phyloP scores from a whole-genome alignment of 352 stramenopile genomes.

The Phytophthora constricta region DNA sequence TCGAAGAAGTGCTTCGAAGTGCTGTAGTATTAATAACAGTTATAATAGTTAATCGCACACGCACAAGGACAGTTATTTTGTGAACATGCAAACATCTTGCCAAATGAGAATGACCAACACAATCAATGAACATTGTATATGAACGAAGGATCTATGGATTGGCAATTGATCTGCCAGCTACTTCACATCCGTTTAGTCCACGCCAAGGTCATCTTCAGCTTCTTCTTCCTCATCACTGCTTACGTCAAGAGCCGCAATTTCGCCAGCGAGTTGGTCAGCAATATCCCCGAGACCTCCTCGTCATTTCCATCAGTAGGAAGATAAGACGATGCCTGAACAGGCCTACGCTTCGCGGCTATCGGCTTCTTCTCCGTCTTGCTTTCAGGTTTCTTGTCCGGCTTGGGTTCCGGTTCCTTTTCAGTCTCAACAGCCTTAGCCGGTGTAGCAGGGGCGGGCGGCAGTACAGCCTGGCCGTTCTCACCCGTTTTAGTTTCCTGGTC shows the following conservation, averaged over 20 bases:
- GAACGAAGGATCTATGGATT: conserved; percentile 26
- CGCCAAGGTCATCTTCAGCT: conserved; percentile 48
- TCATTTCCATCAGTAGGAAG: conserved; percentile 53
- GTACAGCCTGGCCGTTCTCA: conserved; percentile 32
- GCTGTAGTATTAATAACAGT: too few relatives aligned
- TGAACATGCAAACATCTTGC: too few relatives aligned
- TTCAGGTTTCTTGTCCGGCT: conserved; percentile 14
- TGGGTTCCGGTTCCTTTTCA: conserved; percentile 31
- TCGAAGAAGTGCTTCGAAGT: too few relatives aligned
- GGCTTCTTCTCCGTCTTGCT: conserved; percentile 27
- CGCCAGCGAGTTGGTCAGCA: conserved; percentile 65
- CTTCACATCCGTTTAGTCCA: conserved; percentile 55
- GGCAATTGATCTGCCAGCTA: conserved; percentile 5
- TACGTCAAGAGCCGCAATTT: conserved; percentile 82
- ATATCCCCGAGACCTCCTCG: conserved; percentile 75
- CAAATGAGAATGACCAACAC: too few relatives aligned
- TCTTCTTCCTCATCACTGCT: conserved; percentile 75
- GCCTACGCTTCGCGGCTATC: conserved; percentile 18
- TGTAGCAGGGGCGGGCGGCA: conserved; percentile 21
- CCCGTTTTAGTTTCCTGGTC: conserved; percentile 51
- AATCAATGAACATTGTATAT: neutral
- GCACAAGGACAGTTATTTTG: neutral
- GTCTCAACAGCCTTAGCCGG: conserved; percentile 15
- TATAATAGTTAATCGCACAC: neutral
- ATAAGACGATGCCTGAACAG: conserved; percentile 35